Evolutionary conservation across 192 early-diverging fungal genomes (phyloP).

Genomic region (Coemansia sp.): DNA sequence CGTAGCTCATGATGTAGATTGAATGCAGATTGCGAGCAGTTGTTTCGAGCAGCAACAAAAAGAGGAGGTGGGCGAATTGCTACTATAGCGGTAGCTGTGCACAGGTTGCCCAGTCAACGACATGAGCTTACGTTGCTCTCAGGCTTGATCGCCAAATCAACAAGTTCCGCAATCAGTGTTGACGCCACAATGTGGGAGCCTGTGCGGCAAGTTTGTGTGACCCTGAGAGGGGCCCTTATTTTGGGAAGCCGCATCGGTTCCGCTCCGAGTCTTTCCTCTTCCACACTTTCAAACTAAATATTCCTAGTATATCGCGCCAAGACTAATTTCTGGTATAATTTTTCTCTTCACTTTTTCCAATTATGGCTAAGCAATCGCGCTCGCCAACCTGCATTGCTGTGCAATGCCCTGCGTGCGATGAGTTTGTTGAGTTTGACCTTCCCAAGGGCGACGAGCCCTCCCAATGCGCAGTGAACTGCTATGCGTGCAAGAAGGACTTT

Average conservation of each 20-base stretch:
- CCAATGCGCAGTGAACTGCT: conserved; percentile 42
- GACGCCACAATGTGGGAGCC: background rate
- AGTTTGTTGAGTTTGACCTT: conserved; percentile 54
- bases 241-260: background rate
- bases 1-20: conserved; percentile 55
- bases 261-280: conserved; percentile 2
- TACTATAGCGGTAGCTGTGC: background rate
- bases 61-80: background rate
- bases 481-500: conserved; percentile 41
- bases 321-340: conserved; percentile 12
- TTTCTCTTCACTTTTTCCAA: conserved; percentile 8
- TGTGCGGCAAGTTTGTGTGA: background rate
- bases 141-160: background rate
- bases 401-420: conserved; percentile 47
- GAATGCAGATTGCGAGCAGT: background rate
- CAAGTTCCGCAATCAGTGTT: background rate
- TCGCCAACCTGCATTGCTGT: conserved; percentile 49
- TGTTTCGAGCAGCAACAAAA: background rate
- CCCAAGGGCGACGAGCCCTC: conserved; percentile 35
- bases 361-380: conserved; percentile 49
- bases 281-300: background rate
- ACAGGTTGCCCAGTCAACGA: background rate
- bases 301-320: background rate
- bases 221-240: background rate
- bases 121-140: conserved; percentile 8